Conservation (phyloP, 1,139 yeast species). For the Zygosaccharomyces sapae region DNA sequence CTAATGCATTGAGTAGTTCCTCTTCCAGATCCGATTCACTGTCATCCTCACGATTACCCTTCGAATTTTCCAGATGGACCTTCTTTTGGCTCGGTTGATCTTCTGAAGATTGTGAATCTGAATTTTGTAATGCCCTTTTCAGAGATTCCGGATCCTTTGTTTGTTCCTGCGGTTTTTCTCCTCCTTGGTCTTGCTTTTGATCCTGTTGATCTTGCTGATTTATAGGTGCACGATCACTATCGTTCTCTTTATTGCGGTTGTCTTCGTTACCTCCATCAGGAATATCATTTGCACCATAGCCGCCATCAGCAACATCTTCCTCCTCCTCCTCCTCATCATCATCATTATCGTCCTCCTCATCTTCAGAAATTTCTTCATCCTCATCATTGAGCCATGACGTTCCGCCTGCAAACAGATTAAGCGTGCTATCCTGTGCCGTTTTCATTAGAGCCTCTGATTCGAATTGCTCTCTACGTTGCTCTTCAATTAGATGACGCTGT, state of each 20-base stretch:
- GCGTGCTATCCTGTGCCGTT: slow-evolving; percentile 11
- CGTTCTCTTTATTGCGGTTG: background rate
- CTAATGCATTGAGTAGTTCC: slow-evolving; percentile 37
- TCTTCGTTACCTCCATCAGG: background rate
- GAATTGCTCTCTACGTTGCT: slow-evolving; percentile 24
- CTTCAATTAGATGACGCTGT: slow-evolving; percentile 19
- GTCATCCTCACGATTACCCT: slow-evolving; percentile 17
- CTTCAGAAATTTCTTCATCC: slow-evolving; percentile 36
- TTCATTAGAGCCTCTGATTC: slow-evolving; percentile 26
- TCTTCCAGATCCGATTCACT: slow-evolving; percentile 40
- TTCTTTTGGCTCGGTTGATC: slow-evolving; percentile 7
- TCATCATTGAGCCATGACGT: slow-evolving; percentile 37
- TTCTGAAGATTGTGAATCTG: background rate
- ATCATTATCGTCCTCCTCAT: slow-evolving; percentile 34
- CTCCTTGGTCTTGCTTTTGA: background rate
- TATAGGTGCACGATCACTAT: slow-evolving; percentile 4
- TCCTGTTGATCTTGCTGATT: slow-evolving; percentile 3
- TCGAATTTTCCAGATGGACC: slow-evolving; percentile 8
- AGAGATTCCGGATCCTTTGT: background rate
- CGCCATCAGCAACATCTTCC: slow-evolving; percentile 16
- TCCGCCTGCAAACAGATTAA: slow-evolving; percentile 33
- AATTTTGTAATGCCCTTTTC: background rate
- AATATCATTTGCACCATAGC: slow-evolving; percentile 11
- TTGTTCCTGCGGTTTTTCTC: background rate
- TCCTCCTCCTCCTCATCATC: slow-evolving; percentile 27